phyloP scores from a whole-genome alignment of 495 filamentous ascomycete genomes.

The Trichoderma orchidacearum region DNA sequence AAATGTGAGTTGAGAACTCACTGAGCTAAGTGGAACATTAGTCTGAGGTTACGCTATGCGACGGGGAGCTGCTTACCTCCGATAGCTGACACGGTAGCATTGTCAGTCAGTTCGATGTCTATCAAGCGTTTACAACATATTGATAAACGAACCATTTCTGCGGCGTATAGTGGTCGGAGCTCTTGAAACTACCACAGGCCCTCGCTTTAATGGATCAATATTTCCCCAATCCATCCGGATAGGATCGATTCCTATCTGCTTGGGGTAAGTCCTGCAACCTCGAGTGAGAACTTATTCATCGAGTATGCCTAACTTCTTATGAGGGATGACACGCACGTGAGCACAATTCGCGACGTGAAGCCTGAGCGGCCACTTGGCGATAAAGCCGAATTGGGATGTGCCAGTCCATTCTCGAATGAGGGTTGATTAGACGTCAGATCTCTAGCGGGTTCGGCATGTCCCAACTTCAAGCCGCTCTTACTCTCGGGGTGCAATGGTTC shows the following conservation, averaged over 20 bases:
- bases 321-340: constrained; percentile 25
- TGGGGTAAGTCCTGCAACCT: constrained; percentile 74
- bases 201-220: constrained; percentile 55
- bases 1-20: not conserved
- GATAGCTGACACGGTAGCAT: constrained; percentile 21
- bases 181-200: constrained; percentile 84
- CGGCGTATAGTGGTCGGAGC: constrained; percentile 60
- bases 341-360: constrained; percentile 51
- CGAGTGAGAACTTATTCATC: constrained; percentile 1
- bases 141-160: constrained; percentile 57
- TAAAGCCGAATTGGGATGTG: constrained; percentile 5
- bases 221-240: constrained; percentile 81
- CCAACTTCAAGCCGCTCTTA: constrained; percentile 11
- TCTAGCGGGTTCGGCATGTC: constrained; percentile 6
- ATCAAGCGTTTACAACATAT: not conserved
- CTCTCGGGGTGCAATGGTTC: not conserved
- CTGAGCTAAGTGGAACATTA: constrained; percentile 42
- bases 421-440: constrained; percentile 1
- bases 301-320: not conserved
- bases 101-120: not conserved
- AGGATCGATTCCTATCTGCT: constrained; percentile 86
- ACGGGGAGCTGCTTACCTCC: constrained; percentile 24
- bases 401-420: not conserved
- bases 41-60: constrained; percentile 1
- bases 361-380: constrained; percentile 13